A percentile compares a stretch with the other conserved stretches of the same genome.
These are phyloP conservation scores for Penicillium decumbens DNA, from an alignment of 2,329 filamentous ascomycete genomes.

Conservation along the genomic window DNA sequence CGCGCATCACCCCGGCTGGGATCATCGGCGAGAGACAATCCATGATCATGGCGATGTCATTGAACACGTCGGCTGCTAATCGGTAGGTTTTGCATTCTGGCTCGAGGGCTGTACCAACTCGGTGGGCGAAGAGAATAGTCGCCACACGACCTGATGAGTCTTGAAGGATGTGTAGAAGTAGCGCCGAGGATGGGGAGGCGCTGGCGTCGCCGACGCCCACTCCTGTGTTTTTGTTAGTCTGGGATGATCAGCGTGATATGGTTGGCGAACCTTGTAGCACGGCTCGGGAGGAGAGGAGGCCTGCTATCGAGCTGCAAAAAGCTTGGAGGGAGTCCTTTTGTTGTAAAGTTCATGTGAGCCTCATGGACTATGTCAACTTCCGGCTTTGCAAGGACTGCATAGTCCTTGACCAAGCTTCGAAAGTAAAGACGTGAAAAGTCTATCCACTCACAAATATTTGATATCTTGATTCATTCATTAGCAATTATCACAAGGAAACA, in stretches of 20 bases:
- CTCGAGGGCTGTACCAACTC: slow-evolving; percentile 75
- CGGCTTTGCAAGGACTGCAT: not conserved
- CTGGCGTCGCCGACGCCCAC: slow-evolving; percentile 80
- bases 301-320: slow-evolving; percentile 42
- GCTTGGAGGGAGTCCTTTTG: slow-evolving; percentile 40
- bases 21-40: slow-evolving; percentile 75
- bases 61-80: slow-evolving; percentile 81
- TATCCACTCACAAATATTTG: slow-evolving; percentile 58
- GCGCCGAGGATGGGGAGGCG: slow-evolving; percentile 72
- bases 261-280: slow-evolving; percentile 62
- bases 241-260: not conserved
- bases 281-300: slow-evolving; percentile 71
- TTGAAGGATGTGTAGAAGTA: slow-evolving; percentile 78
- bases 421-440: not conserved
- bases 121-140: slow-evolving; percentile 81
- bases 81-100: slow-evolving; percentile 89
- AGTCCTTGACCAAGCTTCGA: not conserved
- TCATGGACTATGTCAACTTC: not conserved
- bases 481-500: not conserved
- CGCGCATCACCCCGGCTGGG: slow-evolving; percentile 51
- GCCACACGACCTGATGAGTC: slow-evolving; percentile 75
- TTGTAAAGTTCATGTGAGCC: not conserved
- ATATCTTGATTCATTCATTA: slow-evolving; percentile 47
- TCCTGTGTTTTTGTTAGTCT: slow-evolving; percentile 38
- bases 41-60: slow-evolving; percentile 80